Percentiles rank a stretch among this genome's conserved stretches.
Evolutionary conservation across 768 basidiomycete genomes (phyloP).

Genomic region (Saitozyma sp.): DNA sequence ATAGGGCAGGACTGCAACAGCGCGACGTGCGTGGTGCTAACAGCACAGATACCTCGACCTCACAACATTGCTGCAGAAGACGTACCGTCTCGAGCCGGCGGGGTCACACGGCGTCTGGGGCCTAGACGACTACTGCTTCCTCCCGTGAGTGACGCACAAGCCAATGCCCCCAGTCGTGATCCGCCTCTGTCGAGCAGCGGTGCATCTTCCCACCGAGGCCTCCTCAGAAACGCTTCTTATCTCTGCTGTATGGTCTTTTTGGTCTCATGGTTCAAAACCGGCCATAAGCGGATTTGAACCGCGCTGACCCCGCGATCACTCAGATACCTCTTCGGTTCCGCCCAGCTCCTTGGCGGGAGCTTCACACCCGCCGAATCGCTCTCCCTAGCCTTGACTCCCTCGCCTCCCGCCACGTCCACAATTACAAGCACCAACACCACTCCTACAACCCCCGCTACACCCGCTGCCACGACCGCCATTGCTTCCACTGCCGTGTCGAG

Average conservation of each 20-base stretch:
- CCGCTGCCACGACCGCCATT: constrained; percentile 63
- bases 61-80: constrained; percentile 79
- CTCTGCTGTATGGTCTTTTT: no score
- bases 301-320: neutral
- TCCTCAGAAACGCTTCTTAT: no score
- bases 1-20: no score
- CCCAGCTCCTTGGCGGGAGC: constrained; percentile 61
- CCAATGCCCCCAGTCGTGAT: no score
- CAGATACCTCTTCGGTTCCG: constrained; percentile 82
- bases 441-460: neutral
- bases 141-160: constrained; percentile 64
- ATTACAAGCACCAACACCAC: neutral
- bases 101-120: constrained; percentile 99
- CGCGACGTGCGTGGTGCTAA: no score
- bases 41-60: constrained; percentile 71
- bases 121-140: constrained; percentile 84
- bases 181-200: no score
- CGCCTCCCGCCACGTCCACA: neutral
- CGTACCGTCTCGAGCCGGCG: constrained; percentile 88
- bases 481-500: constrained; percentile 27
- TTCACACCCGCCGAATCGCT: neutral
- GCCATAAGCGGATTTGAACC: no score
- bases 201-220: no score
- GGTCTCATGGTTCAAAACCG: no score
- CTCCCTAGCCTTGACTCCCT: neutral